Evolutionary conservation across 2,329 filamentous ascomycete species (phyloP), one percentile per base, ranked within the genome.

Genomic region (Nothomitra cinnamomea): DNA sequence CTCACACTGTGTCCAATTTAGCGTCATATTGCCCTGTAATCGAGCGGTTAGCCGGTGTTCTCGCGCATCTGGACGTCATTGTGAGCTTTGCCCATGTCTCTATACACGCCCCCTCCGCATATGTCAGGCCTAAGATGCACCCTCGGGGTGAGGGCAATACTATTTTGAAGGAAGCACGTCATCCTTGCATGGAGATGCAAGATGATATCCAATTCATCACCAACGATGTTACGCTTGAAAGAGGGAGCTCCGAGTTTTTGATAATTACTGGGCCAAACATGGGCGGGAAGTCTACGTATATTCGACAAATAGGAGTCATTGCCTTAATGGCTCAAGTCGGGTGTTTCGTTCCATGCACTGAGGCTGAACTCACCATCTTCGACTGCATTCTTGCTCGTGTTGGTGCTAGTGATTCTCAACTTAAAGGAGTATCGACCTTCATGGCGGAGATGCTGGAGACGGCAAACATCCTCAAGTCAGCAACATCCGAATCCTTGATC

Each of bases 381-480:
- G 92, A 98, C 70, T 92, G 87, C 57, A 95, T 98, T 57, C 83
- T 98, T 40, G 92, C 94, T 0, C 85, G 92, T 60, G 92, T 98
- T 0, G 92, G 94, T 42, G 94, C 92, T 5, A 92, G 85, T 61
- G 94, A 98, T 69, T 94, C 87, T 5, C 92, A 96, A 67, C 82
- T 98, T 58, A 96, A 96, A 69, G 92, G 92, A 36, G 92, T 98
- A 1, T 95, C 87, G 2, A 98, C 92, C 0, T 98, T 98, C 68
- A 98, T 98, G 94, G 92, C 92, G 1, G 92, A 98, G 70, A 98
- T 98, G 92, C 78, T 98, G 21, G 92, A 98, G 67, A 98, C 92
- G 1, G 88, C 92, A 60, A 96, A 96, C 65, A 98, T 98, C 59
- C 81, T 98, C 63, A 96, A 96, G 70, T 94, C 87, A 0, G 92